Evolutionary conservation across 2,329 filamentous ascomycete species (phyloP).

Genomic region (Fusarium sp.): DNA sequence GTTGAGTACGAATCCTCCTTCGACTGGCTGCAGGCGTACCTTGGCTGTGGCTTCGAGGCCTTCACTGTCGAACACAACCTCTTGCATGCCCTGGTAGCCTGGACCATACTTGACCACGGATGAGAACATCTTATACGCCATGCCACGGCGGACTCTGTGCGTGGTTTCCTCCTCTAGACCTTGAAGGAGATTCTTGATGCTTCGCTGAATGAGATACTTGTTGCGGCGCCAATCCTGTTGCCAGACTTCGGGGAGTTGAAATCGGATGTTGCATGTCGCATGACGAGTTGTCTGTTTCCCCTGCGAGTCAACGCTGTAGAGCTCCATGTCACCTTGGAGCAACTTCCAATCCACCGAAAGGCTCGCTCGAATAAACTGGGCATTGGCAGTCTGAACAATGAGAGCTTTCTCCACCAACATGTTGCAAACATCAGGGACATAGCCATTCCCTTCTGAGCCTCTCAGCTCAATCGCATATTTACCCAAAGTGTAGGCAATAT

Average conservation of each 20-base stretch:
- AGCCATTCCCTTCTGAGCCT: rapidly evolving
- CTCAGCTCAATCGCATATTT: not conserved
- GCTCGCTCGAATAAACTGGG: not conserved
- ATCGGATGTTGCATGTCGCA: not conserved
- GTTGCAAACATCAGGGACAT: not conserved
- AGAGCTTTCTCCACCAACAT: conserved; percentile 3
- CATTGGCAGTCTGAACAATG: not conserved
- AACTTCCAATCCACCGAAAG: not conserved
- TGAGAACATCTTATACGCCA: not conserved
- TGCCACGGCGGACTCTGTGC: not conserved
- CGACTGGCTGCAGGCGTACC: too few relatives aligned
- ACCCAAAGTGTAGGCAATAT: not conserved
- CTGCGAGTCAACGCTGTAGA: not conserved
- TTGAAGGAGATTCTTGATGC: not conserved
- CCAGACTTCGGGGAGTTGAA: not conserved
- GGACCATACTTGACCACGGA: not conserved
- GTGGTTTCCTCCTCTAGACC: not conserved
- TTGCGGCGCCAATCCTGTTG: not conserved
- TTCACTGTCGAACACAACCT: not conserved
- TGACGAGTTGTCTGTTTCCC: not conserved
- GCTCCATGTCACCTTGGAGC: not conserved
- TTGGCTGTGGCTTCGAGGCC: not conserved
- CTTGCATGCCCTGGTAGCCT: not conserved
- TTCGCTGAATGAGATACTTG: not conserved
- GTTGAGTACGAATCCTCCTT: too few relatives aligned